These are phyloP conservation scores for Mortierella sp. DNA, from an alignment of 371 early-diverging fungal species.

Conservation along the genomic window DNA sequence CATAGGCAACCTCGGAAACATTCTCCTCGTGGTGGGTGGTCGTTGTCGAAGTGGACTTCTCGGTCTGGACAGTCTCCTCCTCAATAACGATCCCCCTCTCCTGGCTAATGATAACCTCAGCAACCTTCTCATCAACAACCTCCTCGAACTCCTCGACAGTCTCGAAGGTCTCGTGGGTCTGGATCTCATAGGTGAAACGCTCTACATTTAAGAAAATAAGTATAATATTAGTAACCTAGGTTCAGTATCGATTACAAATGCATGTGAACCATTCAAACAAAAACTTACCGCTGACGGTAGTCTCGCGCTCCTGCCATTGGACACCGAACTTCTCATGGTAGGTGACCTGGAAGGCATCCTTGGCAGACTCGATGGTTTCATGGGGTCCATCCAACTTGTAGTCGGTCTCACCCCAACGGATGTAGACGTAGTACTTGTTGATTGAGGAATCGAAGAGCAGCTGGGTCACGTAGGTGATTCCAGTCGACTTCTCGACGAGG, in stretches of 20 bases:
- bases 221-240: not conserved
- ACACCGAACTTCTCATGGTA: slow-evolving; percentile 19
- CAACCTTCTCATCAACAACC: slow-evolving; percentile 19
- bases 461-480: not conserved
- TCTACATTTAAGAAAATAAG: not conserved
- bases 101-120: not conserved
- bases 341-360: slow-evolving; percentile 20
- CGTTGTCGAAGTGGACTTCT: slow-evolving; percentile 1
- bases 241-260: not conserved
- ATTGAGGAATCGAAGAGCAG: not conserved
- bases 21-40: slow-evolving; percentile 8
- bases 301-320: slow-evolving; percentile 15
- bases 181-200: slow-evolving; percentile 9
- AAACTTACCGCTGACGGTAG: slow-evolving; percentile 17
- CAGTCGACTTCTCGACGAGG: slow-evolving; percentile 22
- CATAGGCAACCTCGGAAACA: not conserved
- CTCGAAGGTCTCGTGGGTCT: slow-evolving; percentile 22
- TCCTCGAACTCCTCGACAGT: slow-evolving; percentile 9
- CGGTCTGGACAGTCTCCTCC: not conserved
- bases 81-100: not conserved
- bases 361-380: slow-evolving; percentile 15
- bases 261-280: not conserved
- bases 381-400: slow-evolving; percentile 24
- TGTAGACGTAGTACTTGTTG: slow-evolving; percentile 3
- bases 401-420: slow-evolving; percentile 18